Evolutionary conservation across 108 stramenopile genomes (phyloP), one percentile per base, ranked within the genome.

Genomic region (Skeletonema menzelii): DNA sequence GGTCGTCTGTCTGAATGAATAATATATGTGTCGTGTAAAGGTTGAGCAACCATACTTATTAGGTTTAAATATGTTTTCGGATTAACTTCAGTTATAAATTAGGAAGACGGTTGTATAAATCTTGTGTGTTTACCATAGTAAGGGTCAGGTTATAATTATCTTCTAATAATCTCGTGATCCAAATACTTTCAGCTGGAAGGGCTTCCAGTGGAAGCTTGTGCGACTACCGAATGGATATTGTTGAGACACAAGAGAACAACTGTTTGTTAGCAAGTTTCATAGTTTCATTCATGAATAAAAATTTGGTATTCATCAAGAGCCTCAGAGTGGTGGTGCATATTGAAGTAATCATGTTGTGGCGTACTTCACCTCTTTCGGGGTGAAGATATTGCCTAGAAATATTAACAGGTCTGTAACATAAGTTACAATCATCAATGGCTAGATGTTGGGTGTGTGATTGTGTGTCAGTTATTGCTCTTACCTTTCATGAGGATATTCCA

Each of bases 281-380:
- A n/a, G n/a, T n/a, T 42, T 11, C 11, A 37, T 37, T 12, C 2
- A 10, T 10, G 11, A 37, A 37, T 37, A 55, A 13, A 20, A 19
- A 32, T 7, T 6, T 27, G 8, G 11, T 14, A 28, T 8, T 8
- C 13, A 32, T 17, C 2, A 56, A n/a, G 22, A 53, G 70, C 70
- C 70, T 71, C 70, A 71, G 70, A 71, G 70, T 71, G 70, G 70
- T 71, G 70, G 70, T 71, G 70, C 70, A 71, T 71, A 71, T 47
- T 17, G 17, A n/a, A 63, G 70, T 71, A 59, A 31, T 61, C 70
- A 71, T 26, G 59, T 37, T 14, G n/a, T 10, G 67, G 49, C 28
- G 17, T 11, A 30, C 35, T 31, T 60, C 46, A 63, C 70, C 70
- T 71, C 70, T 71, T 71, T 46, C 70, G 70, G 70, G 70, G 70